A percentile compares a stretch with the other conserved stretches of the same genome.
Evolutionary conservation across 2,329 filamentous ascomycete genomes (phyloP).

Genomic region (Ophiostoma sp.): DNA sequence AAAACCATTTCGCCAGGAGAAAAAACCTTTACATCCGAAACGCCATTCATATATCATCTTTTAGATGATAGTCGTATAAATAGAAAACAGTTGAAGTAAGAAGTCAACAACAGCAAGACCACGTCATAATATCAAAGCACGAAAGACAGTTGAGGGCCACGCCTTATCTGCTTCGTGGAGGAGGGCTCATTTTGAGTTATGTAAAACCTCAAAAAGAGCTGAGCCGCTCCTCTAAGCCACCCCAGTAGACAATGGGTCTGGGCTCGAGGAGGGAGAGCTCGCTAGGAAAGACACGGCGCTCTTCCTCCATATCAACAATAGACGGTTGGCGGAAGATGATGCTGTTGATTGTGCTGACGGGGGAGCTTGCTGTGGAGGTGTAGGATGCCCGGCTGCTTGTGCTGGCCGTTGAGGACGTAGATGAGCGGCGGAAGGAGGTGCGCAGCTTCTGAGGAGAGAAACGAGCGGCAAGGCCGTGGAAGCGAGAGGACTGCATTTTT

Average conservation of each 20-base stretch:
- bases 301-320: conserved; percentile 53
- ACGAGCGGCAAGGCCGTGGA: conserved; percentile 48
- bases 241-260: conserved; percentile 58
- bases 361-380: conserved; percentile 42
- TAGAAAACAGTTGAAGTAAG: not conserved
- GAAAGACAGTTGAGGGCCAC: not conserved
- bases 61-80: conserved; percentile 15
- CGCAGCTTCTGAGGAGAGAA: conserved; percentile 48
- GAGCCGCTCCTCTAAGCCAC: conserved; percentile 58
- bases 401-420: conserved; percentile 34
- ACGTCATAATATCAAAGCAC: not conserved
- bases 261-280: conserved; percentile 57
- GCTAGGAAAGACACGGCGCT: conserved; percentile 48
- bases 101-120: conserved; percentile 22
- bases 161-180: not conserved
- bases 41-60: conserved; percentile 18
- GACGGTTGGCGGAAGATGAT: conserved; percentile 55
- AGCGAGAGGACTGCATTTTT: conserved; percentile 46
- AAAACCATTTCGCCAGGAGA: not conserved
- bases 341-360: conserved; percentile 51
- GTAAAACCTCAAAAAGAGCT: conserved; percentile 32
- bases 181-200: not conserved
- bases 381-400: conserved; percentile 41
- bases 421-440: conserved; percentile 49
- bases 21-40: not conserved